Evolutionary conservation across 1,284 basidiomycete genomes (phyloP).

Genomic region (Papiliotrema nemorosa): DNA sequence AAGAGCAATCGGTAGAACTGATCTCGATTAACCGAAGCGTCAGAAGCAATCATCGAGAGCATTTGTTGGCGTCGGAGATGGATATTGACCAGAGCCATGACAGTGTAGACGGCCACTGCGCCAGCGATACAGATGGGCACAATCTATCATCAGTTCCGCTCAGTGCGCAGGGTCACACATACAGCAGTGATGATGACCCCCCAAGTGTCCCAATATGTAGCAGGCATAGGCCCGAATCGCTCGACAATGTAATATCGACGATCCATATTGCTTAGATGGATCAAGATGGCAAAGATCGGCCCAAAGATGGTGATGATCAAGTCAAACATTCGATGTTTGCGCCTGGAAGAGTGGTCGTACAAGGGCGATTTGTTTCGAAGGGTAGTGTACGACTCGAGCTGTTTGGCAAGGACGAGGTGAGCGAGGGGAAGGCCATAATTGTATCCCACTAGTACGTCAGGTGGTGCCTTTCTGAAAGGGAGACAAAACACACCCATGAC

Average conservation of each 20-base stretch:
- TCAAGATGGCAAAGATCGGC: conserved; percentile 31
- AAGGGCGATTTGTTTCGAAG: conserved; percentile 35
- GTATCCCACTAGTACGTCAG: conserved; percentile 31
- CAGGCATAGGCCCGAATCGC: conserved; percentile 29
- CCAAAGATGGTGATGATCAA: conserved; percentile 17
- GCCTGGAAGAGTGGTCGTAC: conserved; percentile 25
- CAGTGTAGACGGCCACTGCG: conserved; percentile 32
- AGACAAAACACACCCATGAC: conserved; percentile 20
- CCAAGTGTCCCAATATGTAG: conserved; percentile 42
- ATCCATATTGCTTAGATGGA: conserved; percentile 36
- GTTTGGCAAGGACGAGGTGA: conserved; percentile 39
- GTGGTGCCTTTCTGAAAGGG: background rate
- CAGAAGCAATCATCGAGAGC: conserved; percentile 32
- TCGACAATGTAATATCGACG: conserved; percentile 38
- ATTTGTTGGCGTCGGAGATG: conserved; percentile 32
- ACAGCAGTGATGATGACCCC: conserved; percentile 40
- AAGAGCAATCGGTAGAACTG: conserved; percentile 39
- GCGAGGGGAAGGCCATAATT: conserved; percentile 41
- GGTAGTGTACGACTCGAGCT: conserved; percentile 38
- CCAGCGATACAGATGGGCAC: conserved; percentile 37
- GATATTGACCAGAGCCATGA: conserved; percentile 42
- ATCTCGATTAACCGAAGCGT: conserved; percentile 31
- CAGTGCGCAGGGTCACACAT: conserved; percentile 2
- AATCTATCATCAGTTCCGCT: conserved; percentile 8
- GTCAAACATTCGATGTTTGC: conserved; percentile 29